Evolutionary conservation across 768 basidiomycete species (phyloP), one percentile per base, ranked within the genome.

Genomic region (Sarcodon aspratus): DNA sequence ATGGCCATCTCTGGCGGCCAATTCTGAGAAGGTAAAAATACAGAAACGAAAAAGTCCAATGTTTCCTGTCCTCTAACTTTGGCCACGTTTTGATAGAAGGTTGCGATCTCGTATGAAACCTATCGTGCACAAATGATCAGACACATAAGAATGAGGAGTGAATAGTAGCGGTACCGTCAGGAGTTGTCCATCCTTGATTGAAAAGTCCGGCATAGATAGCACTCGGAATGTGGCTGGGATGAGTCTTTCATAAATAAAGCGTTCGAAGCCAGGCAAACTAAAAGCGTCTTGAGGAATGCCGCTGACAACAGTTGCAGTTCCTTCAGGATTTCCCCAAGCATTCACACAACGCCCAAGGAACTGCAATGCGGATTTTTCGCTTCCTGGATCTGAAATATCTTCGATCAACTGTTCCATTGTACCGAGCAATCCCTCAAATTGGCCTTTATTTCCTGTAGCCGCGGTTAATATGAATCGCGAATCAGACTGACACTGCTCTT

Each of bases 91-190:
- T 96, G 89, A 36, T 97, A 68, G 44, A 98, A 74, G 57, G 78
- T 82, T 43, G 87, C 85, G 48, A 97, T 84, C 61, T 99, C 96
- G 55, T 87, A 79, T 17, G 97, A 69, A 47, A 94, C 85, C 93
- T 97, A 57, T 13, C 15, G 6, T 37, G 45, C 8, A 10, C 27
- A 46, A 13, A 36, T 43, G 36, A 44, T 15, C 1, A 44, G 12
- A 0, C 31, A 9, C 13, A 38, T 40, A 49, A 47, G 42, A 44
- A 1, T 8, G 8, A 17, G 2, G 31, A 36, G 31, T 21, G 44
- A 44, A 38, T 33, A 36, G 40, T 18, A 7, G 31, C 65, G 89
- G 60, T 57, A 94, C 94, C 59, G 83, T 76, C 45, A 85, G 71
- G 59, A 84, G 80, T 57, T 92, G 89, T 2, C 88, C 91, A 59